These are phyloP conservation scores for Phytophthora palmivora DNA, from an alignment of 352 stramenopile genomes.

Conservation along the genomic window DNA sequence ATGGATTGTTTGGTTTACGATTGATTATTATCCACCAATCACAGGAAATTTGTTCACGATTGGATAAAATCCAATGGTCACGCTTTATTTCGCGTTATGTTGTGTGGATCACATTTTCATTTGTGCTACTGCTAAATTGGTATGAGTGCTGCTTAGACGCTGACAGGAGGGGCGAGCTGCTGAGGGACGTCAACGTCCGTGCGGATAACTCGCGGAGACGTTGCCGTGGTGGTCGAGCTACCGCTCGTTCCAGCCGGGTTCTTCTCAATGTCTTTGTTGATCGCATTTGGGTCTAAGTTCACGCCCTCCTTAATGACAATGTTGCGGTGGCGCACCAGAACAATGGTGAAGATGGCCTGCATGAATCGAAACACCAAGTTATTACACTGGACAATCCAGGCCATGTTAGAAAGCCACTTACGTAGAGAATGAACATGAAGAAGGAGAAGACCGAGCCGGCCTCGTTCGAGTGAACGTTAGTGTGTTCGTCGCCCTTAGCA, in stretches of 20 bases:
- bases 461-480: constrained; percentile 81
- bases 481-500: constrained; percentile 58
- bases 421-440: constrained; percentile 89
- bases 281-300: constrained; percentile 44
- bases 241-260: constrained; percentile 34
- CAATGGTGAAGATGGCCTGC: constrained; percentile 66
- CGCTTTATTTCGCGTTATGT: no score
- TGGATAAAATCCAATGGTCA: no score
- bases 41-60: no score
- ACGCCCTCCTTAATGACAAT: constrained; percentile 85
- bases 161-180: constrained; percentile 69
- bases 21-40: no score
- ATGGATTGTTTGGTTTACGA: no score
- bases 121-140: no score
- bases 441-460: constrained; percentile 83
- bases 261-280: constrained; percentile 61
- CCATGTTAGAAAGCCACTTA: constrained; percentile 39
- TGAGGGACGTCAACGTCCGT: constrained; percentile 69
- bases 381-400: background rate
- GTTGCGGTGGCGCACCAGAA: constrained; percentile 79
- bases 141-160: constrained; percentile 53
- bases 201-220: constrained; percentile 71
- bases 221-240: constrained; percentile 33
- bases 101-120: no score
- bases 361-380: constrained; percentile 9